Percentiles rank a stretch among this genome's conserved stretches.
Conservation (phyloP, 371 early-diverging fungal genomes). For the Circinella minor region DNA sequence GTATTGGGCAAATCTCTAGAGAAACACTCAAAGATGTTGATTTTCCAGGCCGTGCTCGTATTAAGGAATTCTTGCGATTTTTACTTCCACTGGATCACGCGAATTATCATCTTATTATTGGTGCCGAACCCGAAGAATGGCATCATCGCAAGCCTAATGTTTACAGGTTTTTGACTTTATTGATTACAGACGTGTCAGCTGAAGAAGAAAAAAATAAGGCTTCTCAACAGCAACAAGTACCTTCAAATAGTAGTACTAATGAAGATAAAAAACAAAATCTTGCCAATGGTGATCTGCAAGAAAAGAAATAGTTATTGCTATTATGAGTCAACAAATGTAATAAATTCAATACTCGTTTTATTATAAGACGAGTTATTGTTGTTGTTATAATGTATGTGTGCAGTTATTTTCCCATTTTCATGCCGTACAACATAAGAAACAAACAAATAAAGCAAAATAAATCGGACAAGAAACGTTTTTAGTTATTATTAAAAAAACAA, state of each 20-base stretch:
- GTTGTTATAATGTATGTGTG: too few species aligned
- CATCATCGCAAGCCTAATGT: slow-evolving; percentile 5
- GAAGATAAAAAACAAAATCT: not conserved
- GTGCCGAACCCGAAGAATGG: slow-evolving; percentile 4
- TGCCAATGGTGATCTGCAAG: not conserved
- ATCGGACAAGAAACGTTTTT: too few species aligned
- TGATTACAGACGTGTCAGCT: not conserved
- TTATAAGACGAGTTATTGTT: too few species aligned
- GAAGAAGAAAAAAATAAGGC: not conserved
- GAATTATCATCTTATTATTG: slow-evolving; percentile 14
- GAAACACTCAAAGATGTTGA: slow-evolving; percentile 11
- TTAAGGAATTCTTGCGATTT: not conserved
- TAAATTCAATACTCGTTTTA: too few species aligned
- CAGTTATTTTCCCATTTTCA: too few species aligned
- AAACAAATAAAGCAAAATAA: too few species aligned
- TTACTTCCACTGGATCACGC: slow-evolving; percentile 10
- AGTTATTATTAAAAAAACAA: too few species aligned
- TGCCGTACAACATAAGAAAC: too few species aligned
- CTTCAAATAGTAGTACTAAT: not conserved
- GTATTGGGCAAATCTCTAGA: slow-evolving; percentile 11
- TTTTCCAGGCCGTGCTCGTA: slow-evolving; percentile 13
- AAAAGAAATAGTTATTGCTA: too few species aligned
- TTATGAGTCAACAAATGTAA: too few species aligned
- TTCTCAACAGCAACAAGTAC: not conserved
- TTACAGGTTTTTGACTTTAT: slow-evolving; percentile 8